These are phyloP conservation scores for Platanus orientalis DNA, from an alignment of 164 flowering plant species.

Conservation along the genomic window DNA sequence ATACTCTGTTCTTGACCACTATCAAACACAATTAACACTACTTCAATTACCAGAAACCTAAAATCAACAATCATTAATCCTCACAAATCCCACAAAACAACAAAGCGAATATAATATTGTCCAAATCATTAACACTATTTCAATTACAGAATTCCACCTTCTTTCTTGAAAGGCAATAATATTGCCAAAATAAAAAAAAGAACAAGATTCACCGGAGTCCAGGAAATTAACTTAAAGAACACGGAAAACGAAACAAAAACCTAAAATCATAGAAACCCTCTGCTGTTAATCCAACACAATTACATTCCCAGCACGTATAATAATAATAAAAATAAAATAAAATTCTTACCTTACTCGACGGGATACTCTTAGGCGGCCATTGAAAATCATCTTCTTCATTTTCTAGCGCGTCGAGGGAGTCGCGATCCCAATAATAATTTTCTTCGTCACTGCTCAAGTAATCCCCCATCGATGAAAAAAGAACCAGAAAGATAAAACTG, in stretches of 20 bases:
- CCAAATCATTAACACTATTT: neutral
- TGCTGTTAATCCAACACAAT: neutral
- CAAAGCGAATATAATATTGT: neutral
- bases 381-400: slow-evolving; percentile 39
- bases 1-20: neutral
- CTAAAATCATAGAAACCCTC: neutral
- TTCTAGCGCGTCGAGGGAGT: slow-evolving; percentile 51
- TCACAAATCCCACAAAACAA: neutral
- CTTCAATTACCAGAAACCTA: neutral
- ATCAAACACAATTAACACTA: neutral
- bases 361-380: slow-evolving; percentile 27
- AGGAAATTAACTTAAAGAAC: too few species aligned
- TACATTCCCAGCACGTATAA: neutral
- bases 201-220: too few species aligned
- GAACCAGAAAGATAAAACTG: neutral
- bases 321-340: neutral
- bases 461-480: slow-evolving; percentile 33
- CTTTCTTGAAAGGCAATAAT: too few species aligned
- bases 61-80: neutral
- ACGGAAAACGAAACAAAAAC: neutral
- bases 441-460: slow-evolving; percentile 43
- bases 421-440: slow-evolving; percentile 45
- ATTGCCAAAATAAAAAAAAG: too few species aligned
- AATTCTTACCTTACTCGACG: slow-evolving; percentile 28
- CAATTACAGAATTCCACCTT: neutral